A percentile compares a stretch with the other conserved stretches of the same genome.
Evolutionary conservation across 2,329 filamentous ascomycete species (phyloP).

Genomic region (Beauveria sp.): DNA sequence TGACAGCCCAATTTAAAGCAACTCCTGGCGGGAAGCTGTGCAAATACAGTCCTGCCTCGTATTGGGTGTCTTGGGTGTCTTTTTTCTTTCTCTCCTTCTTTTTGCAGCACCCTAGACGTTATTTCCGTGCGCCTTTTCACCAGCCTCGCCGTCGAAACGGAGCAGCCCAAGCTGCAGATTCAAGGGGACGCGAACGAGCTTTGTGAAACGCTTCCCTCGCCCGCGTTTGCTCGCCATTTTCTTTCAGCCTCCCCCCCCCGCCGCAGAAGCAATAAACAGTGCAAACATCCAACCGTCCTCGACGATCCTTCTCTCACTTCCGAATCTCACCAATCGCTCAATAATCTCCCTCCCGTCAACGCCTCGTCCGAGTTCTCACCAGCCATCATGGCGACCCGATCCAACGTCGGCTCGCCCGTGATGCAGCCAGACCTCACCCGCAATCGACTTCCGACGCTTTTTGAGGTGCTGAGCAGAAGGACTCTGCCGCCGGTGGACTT

Average conservation of each 20-base stretch:
- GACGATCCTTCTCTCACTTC: not conserved
- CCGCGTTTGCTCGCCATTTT: conserved; percentile 4
- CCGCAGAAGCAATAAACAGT: not conserved
- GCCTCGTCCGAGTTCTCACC: not conserved
- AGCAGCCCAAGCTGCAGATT: not conserved
- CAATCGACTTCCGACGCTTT: conserved; percentile 86
- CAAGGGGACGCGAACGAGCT: conserved; percentile 8
- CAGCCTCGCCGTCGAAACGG: not conserved
- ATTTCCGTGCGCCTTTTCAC: not conserved
- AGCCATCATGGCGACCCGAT: conserved; percentile 17
- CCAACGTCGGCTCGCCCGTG: conserved; percentile 35
- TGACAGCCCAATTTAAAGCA: conserved; percentile 2
- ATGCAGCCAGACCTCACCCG: conserved; percentile 55
- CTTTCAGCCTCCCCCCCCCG: not conserved
- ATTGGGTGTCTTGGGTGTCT: not conserved
- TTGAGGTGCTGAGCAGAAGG: conserved; percentile 87
- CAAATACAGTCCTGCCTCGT: not conserved
- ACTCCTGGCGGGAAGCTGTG: not conserved
- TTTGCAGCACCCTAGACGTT: not conserved
- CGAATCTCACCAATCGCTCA: not conserved
- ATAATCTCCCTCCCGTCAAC: not conserved
- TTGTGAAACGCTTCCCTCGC: conserved; percentile 7
- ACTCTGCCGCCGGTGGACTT: conserved; percentile 95
- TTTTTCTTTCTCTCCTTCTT: not conserved
- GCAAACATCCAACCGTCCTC: not conserved